Evolutionary conservation across 306 rosid genomes (phyloP).

Genomic region (Rosa rugosa): DNA sequence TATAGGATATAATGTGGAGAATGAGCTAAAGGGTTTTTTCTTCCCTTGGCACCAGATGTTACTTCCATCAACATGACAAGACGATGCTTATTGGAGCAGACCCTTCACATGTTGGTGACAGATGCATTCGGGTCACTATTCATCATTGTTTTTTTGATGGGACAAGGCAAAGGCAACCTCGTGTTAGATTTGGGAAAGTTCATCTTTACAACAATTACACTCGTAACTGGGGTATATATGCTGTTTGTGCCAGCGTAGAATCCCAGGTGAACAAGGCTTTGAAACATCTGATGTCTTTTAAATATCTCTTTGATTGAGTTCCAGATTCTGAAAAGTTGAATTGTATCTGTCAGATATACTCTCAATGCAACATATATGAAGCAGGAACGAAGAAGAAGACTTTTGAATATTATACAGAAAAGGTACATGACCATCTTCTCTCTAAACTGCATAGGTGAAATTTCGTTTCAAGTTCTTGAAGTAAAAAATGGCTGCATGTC

Average conservation of each 20-base stretch:
- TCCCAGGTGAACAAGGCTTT: slow-evolving; percentile 29
- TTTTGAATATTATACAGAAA: slow-evolving; percentile 66
- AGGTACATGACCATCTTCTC: slow-evolving; percentile 45
- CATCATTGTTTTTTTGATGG: slow-evolving; percentile 43
- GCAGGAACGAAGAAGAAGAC: slow-evolving; percentile 74
- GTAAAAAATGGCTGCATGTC: neutral
- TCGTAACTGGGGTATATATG: slow-evolving; percentile 40
- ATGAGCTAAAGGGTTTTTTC: slow-evolving; percentile 4
- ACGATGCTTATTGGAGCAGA: slow-evolving; percentile 46
- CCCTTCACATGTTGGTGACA: slow-evolving; percentile 36
- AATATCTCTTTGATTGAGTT: slow-evolving; percentile 3
- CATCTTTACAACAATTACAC: slow-evolving; percentile 41
- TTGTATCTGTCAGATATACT: slow-evolving; percentile 53
- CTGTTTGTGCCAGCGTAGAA: slow-evolving; percentile 43
- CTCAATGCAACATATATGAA: slow-evolving; percentile 75
- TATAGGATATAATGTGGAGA: neutral
- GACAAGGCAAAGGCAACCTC: slow-evolving; percentile 45
- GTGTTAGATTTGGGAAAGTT: slow-evolving; percentile 45
- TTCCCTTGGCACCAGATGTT: slow-evolving; percentile 29
- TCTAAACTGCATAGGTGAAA: neutral
- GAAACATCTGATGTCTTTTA: neutral
- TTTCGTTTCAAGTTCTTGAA: slow-evolving; percentile 9
- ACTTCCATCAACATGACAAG: slow-evolving; percentile 40
- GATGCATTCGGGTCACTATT: slow-evolving; percentile 43
- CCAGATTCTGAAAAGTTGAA: neutral